Evolutionary conservation across 2,329 filamentous ascomycete species (phyloP).

Genomic region (Curvularia sp.): DNA sequence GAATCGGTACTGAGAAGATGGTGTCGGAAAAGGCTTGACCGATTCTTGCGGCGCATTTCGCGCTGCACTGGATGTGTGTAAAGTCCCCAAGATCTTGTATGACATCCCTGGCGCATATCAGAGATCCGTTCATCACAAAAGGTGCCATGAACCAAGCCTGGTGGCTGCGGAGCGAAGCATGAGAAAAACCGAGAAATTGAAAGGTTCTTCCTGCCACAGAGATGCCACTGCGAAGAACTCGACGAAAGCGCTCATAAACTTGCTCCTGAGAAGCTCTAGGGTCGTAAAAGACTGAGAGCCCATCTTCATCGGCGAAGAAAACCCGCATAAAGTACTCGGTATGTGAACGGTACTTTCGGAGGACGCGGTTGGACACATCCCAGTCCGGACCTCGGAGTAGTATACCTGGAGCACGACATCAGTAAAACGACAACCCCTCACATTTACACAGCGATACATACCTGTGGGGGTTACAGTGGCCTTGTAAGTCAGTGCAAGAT

Average conservation of each 20-base stretch:
- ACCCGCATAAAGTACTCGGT: conserved; percentile 60
- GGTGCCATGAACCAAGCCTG: conserved; percentile 47
- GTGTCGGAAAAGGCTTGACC: conserved; percentile 82
- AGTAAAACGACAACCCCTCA: neutral
- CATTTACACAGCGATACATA: conserved; percentile 13
- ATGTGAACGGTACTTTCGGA: conserved; percentile 36
- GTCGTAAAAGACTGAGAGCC: conserved; percentile 67
- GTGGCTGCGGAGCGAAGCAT: conserved; percentile 42
- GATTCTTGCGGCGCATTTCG: conserved; percentile 67
- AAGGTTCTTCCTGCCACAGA: conserved; percentile 38
- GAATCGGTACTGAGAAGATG: conserved; percentile 65
- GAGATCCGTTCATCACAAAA: conserved; percentile 27
- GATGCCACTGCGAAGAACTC: conserved; percentile 66
- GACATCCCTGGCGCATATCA: conserved; percentile 67
- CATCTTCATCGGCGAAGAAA: conserved; percentile 76
- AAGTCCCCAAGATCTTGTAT: conserved; percentile 50
- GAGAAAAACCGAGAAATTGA: conserved; percentile 46
- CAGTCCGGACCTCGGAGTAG: conserved; percentile 58
- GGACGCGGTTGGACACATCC: conserved; percentile 62
- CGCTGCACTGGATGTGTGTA: conserved; percentile 59
- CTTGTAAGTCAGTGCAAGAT: conserved; percentile 58
- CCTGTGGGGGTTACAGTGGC: conserved; percentile 58
- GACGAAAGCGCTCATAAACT: conserved; percentile 61
- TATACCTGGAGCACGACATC: conserved; percentile 17
- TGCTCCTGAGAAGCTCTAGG: conserved; percentile 41